These are phyloP conservation scores for Chrysoporthe cubensis DNA, from an alignment of 2,329 filamentous ascomycete species.

Conservation along the genomic window DNA sequence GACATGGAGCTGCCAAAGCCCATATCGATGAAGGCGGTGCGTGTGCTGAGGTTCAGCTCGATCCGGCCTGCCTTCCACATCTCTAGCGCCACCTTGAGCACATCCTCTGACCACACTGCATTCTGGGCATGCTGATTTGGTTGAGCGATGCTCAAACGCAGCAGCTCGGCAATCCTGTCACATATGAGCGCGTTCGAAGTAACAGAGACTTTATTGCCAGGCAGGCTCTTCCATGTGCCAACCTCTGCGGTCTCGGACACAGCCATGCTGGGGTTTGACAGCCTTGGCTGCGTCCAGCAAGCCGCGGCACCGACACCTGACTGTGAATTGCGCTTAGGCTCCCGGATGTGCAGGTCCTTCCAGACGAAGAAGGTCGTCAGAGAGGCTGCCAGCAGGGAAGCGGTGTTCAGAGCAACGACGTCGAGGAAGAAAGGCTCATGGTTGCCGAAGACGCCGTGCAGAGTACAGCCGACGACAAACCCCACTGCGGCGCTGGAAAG, in stretches of 20 bases:
- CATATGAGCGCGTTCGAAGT: conserved; percentile 29
- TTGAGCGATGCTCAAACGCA: conserved; percentile 30
- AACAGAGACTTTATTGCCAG: conserved; percentile 26
- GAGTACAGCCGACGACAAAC: conserved; percentile 38
- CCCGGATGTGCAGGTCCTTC: conserved; percentile 34
- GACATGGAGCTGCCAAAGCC: conserved; percentile 35
- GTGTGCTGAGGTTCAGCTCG: conserved; percentile 32
- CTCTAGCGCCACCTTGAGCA: conserved; percentile 32
- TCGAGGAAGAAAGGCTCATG: conserved; percentile 38
- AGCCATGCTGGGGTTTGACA: conserved; percentile 27
- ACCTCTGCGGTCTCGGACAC: conserved; percentile 29
- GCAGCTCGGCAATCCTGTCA: conserved; percentile 32
- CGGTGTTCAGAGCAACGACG: conserved; percentile 38
- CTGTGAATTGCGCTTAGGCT: conserved; percentile 7
- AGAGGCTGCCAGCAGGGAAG: conserved; percentile 38
- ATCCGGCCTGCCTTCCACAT: conserved; percentile 35
- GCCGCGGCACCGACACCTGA: conserved; percentile 11
- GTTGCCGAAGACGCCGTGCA: conserved; percentile 37
- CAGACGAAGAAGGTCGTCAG: conserved; percentile 39
- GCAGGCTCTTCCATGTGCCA: conserved; percentile 26
- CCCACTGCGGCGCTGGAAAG: conserved; percentile 39
- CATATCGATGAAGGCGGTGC: conserved; percentile 34
- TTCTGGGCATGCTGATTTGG: conserved; percentile 30
- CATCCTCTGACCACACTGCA: conserved; percentile 31
- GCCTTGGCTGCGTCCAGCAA: conserved; percentile 22